phyloP scores from a whole-genome alignment of 140 eudicot species.

The Flaveria floridana region DNA sequence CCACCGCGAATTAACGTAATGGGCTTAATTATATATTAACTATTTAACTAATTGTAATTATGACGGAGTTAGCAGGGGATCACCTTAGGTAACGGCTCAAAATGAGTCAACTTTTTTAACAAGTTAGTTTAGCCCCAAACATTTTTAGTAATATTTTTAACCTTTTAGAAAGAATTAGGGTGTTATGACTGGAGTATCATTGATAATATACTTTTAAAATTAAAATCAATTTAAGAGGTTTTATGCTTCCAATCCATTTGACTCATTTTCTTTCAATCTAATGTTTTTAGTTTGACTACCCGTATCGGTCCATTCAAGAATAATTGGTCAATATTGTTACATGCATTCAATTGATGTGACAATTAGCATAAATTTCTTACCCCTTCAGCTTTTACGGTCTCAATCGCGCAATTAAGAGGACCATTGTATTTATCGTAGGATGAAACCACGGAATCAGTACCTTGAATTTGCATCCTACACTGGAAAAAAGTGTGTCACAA shows the following conservation, averaged over 20 bases:
- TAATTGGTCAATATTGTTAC: not conserved
- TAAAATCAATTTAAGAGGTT: not conserved
- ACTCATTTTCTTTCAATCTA: not conserved
- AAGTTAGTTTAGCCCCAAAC: not conserved
- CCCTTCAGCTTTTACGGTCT: conserved; percentile 77
- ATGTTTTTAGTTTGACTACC: not conserved
- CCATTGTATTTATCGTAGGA: conserved; percentile 50
- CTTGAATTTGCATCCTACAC: conserved; percentile 99
- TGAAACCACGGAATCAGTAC: conserved; percentile 66
- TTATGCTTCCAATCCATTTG: conserved; percentile 9
- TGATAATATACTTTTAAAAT: not conserved
- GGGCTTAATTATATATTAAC: not conserved
- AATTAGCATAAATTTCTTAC: conserved; percentile 42
- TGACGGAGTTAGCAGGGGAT: not conserved
- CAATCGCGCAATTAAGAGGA: conserved; percentile 81
- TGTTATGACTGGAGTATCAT: not conserved
- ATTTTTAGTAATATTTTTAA: not conserved
- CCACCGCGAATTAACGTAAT: not conserved
- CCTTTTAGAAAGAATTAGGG: not conserved
- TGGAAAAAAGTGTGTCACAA: conserved; percentile 61
- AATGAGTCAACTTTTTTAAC: not conserved
- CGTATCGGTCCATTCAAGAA: not conserved
- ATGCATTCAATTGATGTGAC: not conserved
- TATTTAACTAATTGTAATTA: not conserved
- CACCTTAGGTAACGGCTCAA: not conserved